Base-by-base conservation (phyloP, 176 grass and related monocot species). In the Oropetium thomaeum region DNA sequence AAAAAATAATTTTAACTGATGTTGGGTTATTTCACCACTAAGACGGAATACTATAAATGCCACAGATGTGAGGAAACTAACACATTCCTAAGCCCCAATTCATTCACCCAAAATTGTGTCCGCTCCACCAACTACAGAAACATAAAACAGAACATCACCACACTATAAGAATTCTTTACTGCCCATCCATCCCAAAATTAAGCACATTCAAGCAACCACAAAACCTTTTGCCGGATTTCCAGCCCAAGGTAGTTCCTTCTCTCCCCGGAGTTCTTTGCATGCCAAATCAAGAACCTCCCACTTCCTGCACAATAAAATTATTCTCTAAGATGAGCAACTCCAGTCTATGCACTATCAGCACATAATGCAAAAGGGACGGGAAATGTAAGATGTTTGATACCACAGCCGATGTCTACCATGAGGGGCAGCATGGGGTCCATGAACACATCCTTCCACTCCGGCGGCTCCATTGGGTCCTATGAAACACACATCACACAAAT, bases 391-490 rank as follows among this genome's bases (percentile, higher is more conserved):
- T 26, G 26, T 19, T 34, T 48, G 34, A 3, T 71, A 97, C 95
- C 95, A 59, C 95, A 89, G 47, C 95, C 95, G 25, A 97, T 88
- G 81, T 97, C 95, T 25, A 97, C 91, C 95, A 97, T 93, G 63
- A 97, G 91, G 9, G 95, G 95, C 34, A 89, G 81, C 65, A 51
- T 39, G 8, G 80, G 80, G 16, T 93, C 95, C 27, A 76, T 22
- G 67, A 93, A 93, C 78, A 89, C 86, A 10, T 68, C 78, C 43
- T 79, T 89, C 95, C 95, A 97, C 6, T 89, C 88, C 17, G 91
- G 90, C 17, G 81, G 64, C 63, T 89, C 69, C 2, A 80, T 90
- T 69, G 95, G 88, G 5, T 62, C 74, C 91, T 97, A 48, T 41
- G 34, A 6, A 76, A 8, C 20, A 22, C 3, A 33, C n/a, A 69